Percentiles rank a stretch among this genome's conserved stretches.
Conservation (phyloP, 2,329 filamentous ascomycete genomes). For the Corniculantispora saksenae region DNA sequence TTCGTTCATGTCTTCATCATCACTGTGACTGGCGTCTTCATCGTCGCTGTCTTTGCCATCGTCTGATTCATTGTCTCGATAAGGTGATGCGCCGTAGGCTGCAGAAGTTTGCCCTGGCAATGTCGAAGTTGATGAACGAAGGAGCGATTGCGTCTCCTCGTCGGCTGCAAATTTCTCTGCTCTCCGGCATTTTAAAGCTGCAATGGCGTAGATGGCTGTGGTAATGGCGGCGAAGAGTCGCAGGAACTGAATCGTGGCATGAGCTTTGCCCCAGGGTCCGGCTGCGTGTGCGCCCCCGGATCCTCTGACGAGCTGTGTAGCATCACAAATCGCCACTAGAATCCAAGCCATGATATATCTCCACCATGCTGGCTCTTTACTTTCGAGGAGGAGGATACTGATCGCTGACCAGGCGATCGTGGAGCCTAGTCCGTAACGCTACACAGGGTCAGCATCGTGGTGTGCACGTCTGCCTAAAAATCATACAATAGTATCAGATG, state of each 20-base stretch:
- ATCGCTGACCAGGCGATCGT: slow-evolving; percentile 7
- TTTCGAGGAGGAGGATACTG: slow-evolving; percentile 2
- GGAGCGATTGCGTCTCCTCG: slow-evolving; percentile 6
- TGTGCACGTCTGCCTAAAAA: no score
- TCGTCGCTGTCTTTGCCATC: slow-evolving; percentile 8
- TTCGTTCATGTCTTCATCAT: slow-evolving; percentile 20
- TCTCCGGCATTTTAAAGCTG: neutral
- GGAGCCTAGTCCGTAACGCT: neutral
- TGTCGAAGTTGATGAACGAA: neutral
- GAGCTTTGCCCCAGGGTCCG: neutral
- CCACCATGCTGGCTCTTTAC: neutral
- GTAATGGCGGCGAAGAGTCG: neutral
- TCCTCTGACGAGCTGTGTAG: neutral
- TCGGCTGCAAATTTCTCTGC: neutral
- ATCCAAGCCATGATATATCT: slow-evolving; percentile 2
- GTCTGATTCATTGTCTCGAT: neutral
- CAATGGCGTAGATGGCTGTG: neutral
- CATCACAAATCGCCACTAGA: neutral
- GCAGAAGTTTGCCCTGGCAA: neutral
- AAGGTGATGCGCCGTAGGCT: neutral
- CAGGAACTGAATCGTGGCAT: neutral
- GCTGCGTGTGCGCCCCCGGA: neutral
- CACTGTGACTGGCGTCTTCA: slow-evolving; percentile 5
- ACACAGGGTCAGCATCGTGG: neutral
- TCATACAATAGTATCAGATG: neutral